Evolutionary conservation across 2,329 filamentous ascomycete genomes (phyloP), one percentile per base, ranked within the genome.

Genomic region (Talaromyces pinophilus): DNA sequence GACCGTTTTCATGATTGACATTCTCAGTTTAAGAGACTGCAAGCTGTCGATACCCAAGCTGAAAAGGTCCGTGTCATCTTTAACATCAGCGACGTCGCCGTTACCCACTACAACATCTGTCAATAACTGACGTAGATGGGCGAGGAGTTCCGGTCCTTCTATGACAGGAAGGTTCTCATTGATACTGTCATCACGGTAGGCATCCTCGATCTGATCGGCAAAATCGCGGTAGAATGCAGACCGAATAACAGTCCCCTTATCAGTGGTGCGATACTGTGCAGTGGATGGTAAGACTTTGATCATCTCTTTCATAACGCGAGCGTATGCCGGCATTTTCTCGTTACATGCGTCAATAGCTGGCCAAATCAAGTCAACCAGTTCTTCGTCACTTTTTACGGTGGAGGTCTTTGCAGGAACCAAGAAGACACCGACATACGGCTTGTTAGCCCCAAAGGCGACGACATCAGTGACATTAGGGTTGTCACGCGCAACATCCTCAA

Each of bases 171-270:
- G 54, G 19, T 19, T 38, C 10, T 71, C 67, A 57, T 68, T 69
- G 11, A 57, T 63, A 50, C 73, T 71, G 1, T 71, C 68, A 15
- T 67, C 67, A 25, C 64, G 65, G 63, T 86, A 86, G 0, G 79
- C 76, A 3, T 71, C 70, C 28, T 82, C 78, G 38, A 87, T 86
- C n/a, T 81, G 72, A 0, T 79, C 71, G 17, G 79, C 77, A 63
- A 86, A 86, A 33, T 81, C 74, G 50, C 76, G 75, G 68, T 86
- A 85, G 8, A 84, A 79, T 17, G 81, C 80, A 3, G 81, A 81
- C 2, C 85, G 81, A 59, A 87, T 86, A 65, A 85, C 81, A 0
- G 83, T 87, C 2, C 84, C 84, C 71, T 88, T 87, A 67, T 87
- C 86, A 0, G 86, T 87, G 42, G 73, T 75, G 1, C 84, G 80